A percentile compares a stretch with the other conserved stretches of the same genome.
Evolutionary conservation across 257 asterid species (phyloP).

Genomic region (Lithospermum erythrorhizon): DNA sequence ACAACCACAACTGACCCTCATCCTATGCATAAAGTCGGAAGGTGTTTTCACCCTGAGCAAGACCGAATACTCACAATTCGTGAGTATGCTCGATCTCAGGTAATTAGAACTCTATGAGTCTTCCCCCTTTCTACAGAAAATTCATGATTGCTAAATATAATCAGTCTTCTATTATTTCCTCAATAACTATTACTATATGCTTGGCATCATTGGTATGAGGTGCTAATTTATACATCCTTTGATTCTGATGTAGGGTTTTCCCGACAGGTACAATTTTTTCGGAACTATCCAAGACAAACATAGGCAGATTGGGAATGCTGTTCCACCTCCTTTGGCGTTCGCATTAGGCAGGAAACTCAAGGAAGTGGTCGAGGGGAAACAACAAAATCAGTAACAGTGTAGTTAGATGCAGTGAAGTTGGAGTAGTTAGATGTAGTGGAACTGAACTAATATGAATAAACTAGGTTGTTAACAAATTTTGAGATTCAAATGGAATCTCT

Average conservation of each 20-base stretch:
- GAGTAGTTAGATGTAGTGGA: too few species aligned
- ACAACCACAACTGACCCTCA: conserved; percentile 19
- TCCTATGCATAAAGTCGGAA: conserved; percentile 22
- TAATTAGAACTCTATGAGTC: not conserved
- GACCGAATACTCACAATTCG: conserved; percentile 17
- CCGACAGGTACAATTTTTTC: conserved; percentile 15
- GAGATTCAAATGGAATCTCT: too few species aligned
- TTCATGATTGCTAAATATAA: too few species aligned
- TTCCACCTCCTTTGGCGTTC: conserved; percentile 21
- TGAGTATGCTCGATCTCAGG: conserved; percentile 22
- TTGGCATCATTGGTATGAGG: too few species aligned
- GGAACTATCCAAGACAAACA: conserved; percentile 14
- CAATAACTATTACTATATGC: not conserved
- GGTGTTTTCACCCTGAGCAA: conserved; percentile 20
- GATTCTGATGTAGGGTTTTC: conserved; percentile 13
- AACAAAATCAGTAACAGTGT: not conserved
- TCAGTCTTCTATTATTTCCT: not conserved
- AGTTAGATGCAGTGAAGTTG: not conserved
- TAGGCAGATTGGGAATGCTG: conserved; percentile 21
- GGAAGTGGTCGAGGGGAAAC: conserved; percentile 12
- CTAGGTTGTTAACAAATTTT: too few species aligned
- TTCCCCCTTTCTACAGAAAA: not conserved
- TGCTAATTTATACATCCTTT: not conserved
- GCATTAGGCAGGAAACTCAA: conserved; percentile 19
- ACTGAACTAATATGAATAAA: too few species aligned